These are phyloP conservation scores for Polygonum aviculare DNA, from an alignment of 148 eudicot genomes.

Conservation along the genomic window DNA sequence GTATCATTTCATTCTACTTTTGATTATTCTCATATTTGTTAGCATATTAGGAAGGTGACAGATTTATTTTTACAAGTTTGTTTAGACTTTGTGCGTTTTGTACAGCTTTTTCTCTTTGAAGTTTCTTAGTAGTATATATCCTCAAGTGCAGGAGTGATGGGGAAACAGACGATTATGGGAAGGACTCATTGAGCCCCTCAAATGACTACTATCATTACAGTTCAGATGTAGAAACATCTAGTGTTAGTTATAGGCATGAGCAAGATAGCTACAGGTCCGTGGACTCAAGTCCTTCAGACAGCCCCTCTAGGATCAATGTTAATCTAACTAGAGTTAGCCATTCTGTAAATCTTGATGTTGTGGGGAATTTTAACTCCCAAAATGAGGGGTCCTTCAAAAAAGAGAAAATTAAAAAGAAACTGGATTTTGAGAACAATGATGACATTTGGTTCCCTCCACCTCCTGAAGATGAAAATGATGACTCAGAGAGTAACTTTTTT, in stretches of 20 bases:
- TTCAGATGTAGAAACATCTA: conserved; percentile 71
- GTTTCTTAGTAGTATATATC: not conserved
- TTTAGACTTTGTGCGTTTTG: not conserved
- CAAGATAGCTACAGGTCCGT: conserved; percentile 50
- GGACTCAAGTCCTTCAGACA: conserved; percentile 78
- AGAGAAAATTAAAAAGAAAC: conserved; percentile 32
- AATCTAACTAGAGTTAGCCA: conserved; percentile 54
- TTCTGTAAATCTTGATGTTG: conserved; percentile 53
- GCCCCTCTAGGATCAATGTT: conserved; percentile 83
- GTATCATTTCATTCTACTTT: not conserved
- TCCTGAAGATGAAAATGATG: conserved; percentile 63
- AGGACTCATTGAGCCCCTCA: conserved; percentile 41
- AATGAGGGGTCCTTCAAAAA: conserved; percentile 22
- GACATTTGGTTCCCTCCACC: conserved; percentile 87
- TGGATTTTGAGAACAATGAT: conserved; percentile 70
- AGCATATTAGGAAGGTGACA: not conserved
- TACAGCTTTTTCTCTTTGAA: not conserved
- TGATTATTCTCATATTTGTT: not conserved
- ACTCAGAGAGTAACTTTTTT: conserved; percentile 45
- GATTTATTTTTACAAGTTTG: not conserved
- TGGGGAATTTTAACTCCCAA: conserved; percentile 33
- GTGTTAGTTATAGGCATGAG: conserved; percentile 59
- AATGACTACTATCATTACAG: conserved; percentile 44
- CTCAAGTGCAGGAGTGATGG: not conserved
- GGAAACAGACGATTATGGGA: conserved; percentile 39